Base-by-base conservation (phyloP, 306 rosid species). In the Ziziphus jujuba region DNA sequence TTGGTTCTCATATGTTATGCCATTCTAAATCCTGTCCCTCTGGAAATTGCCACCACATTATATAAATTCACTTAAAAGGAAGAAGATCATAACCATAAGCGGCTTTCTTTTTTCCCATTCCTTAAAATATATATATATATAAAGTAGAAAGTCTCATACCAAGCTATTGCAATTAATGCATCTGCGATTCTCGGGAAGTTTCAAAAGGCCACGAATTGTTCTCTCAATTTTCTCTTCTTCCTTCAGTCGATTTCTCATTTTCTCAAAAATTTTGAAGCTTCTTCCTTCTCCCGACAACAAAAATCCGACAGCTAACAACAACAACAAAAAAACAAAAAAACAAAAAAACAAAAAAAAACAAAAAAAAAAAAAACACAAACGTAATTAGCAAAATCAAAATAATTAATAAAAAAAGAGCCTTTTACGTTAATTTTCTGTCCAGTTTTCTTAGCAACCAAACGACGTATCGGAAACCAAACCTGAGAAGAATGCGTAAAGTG, bases 141-240 rank as follows among this genome's bases (percentile, higher is more conserved):
- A 5, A 16, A 50, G 0, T 14, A 40, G 40, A 68, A 59, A 48
- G 43, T 45, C 14, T 5, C 73, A 56, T 88, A 93, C 99, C 99
- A 93, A 71, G 65, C 72, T 63, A 59, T 88, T 90, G 87, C 99
- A 93, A 62, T 90, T 90, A 58, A 93, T 90, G 74, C 99, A 93
- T 80, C 95, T 84, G 64, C 88, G 76, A 63, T 93, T 93, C 66
- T 72, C 90, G 0, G 92, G 89, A 69, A 84, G 96, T 76, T 84
- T 88, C 69, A 85, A 35, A 53, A 93, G 96, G 48, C 82, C 69
- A 7, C 97, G 89, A 35, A 93, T 82, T 22, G 48, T 57, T 75
- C 56, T 88, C 72, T 93, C 99, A 38, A 65, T 76, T 69, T 59
- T 81, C 49, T 87, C 90, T 5, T 88, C 97, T 78, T 90, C 99